Evolutionary conservation across 176 grass and related monocot species (phyloP), one percentile per base, ranked within the genome.

Genomic region (Aegilops tauschii): DNA sequence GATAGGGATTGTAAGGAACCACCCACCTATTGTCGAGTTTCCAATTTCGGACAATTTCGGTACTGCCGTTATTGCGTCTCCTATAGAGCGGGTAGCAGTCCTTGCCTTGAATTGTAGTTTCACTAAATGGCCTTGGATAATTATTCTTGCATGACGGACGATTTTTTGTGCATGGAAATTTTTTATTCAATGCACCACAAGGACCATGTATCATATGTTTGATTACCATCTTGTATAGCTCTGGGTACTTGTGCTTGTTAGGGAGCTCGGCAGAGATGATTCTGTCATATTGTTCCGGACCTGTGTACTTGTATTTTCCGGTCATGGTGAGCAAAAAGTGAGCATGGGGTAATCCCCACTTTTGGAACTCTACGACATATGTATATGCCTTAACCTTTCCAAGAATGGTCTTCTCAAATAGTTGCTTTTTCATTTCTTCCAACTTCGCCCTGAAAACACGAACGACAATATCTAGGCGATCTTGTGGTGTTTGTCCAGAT

Each of bases 201-300:
- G 65, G 65, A 68, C 65, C 65, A 68, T 68, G 65, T 30, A 25
- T 77, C 75, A 77, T 77, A 58, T 77, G 13, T 35, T 77, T 77
- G 14, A 35, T 35, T 16, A 59, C 49, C 27, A 76, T 76, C 35
- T 54, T 59, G 50, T 77, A 58, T 5, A 77, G 50, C 3, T 59
- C 17, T 27, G 39, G 71, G 40, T 47, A 74, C 5, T 74, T 74
- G 10, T 47, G 12, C 10, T 74, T 44, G 71, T 35, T 12, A 32
- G 49, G 75, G 8, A 77, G 75, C 16, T 77, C 49, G 0, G 17
- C 17, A 2, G 49, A 59, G 49, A 77, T 56, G 49, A 59, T 77
- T 32, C 27, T 18, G 4, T 77, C 73, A 76, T 76, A 76, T 4
- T 76, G 73, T 31, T 76, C 5, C 2, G 14, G 14, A 54, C 73